Evolutionary conservation across 192 early-diverging fungal species (phyloP), one percentile per base, ranked within the genome.

Genomic region (Pilobolus umbonatus): DNA sequence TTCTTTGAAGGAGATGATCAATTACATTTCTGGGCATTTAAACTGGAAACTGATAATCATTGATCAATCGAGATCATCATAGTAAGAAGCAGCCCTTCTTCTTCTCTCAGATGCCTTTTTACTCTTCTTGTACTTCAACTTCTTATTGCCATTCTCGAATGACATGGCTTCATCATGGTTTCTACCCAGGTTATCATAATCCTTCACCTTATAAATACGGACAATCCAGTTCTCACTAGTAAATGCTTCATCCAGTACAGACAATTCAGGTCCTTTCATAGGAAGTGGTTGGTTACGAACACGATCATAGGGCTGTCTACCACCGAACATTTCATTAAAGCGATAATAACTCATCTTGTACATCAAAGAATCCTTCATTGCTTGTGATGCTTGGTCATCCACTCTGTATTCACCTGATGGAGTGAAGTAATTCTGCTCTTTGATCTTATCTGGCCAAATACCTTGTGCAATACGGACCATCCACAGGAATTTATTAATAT

Each of bases 401-500:
- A 98, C 90, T 35, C 88, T 76, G 69, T 98, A 99, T 67, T 97
- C 89, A 14, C 98, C 98, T 5, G 81, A 72, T 2, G 69, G 56
- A 25, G 90, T 98, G 62, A 96, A 98, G 69, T 93, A 99, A 22
- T 78, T 76, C 24, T 77, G 60, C 73, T 99, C 98, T 55, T 76
- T 87, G 53, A 99, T 78, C n/a, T 95, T 85, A 45, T 97, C 85
- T 0, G 98, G 98, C 70, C 89, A 99, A 2, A 99, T 92, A n/a
- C 70, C 70, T 48, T 96, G 91, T 0, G 91, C 94, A 70, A 99
- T 99, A 49, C 98, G 87, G 55, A 98, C 88, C 98, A 99, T 99
- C 98, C 98, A 99, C 76, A 99, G 62, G 79, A 96, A 99, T 78
- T 99, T 99, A 84, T 99, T 99, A 79, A 99, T 95, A 71, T 99